Evolutionary conservation across 202 grass and related monocot species (phyloP).

Genomic region (Dendrocalamus latiflorus): DNA sequence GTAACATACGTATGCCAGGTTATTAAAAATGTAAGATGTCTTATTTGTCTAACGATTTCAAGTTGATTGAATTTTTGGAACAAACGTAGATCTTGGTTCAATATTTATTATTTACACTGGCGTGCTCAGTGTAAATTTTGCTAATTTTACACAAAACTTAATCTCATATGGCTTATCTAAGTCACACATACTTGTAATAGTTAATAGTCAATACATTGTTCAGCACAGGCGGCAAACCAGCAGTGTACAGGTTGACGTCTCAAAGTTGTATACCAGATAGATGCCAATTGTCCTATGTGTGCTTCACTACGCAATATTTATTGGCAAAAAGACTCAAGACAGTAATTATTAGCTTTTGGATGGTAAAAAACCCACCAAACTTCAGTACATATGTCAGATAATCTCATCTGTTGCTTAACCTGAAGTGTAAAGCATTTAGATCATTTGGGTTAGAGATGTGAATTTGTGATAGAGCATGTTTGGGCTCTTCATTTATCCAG

Average conservation of each 20-base stretch:
- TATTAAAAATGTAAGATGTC: no score
- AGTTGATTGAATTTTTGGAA: no score
- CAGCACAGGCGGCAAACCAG: background rate
- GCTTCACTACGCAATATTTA: background rate
- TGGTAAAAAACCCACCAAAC: slow-evolving; percentile 10
- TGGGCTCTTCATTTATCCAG: background rate
- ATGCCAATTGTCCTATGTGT: background rate
- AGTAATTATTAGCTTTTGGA: background rate
- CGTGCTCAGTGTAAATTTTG: background rate
- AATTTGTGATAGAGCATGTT: background rate
- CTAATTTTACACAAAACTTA: background rate
- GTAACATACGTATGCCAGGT: no score
- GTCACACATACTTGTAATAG: background rate
- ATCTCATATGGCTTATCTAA: background rate
- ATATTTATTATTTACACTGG: background rate
- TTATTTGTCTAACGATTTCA: no score
- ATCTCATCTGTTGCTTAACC: slow-evolving; percentile 2
- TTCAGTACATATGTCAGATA: background rate
- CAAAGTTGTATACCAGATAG: background rate
- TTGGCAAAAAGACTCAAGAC: background rate
- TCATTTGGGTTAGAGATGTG: background rate
- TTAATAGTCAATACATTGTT: background rate
- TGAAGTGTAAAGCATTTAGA: background rate
- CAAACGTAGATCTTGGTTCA: background rate
- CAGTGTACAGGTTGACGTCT: background rate